Base-by-base conservation (phyloP, 2,329 filamentous ascomycete genomes). In the Aureobasidium sp. region DNA sequence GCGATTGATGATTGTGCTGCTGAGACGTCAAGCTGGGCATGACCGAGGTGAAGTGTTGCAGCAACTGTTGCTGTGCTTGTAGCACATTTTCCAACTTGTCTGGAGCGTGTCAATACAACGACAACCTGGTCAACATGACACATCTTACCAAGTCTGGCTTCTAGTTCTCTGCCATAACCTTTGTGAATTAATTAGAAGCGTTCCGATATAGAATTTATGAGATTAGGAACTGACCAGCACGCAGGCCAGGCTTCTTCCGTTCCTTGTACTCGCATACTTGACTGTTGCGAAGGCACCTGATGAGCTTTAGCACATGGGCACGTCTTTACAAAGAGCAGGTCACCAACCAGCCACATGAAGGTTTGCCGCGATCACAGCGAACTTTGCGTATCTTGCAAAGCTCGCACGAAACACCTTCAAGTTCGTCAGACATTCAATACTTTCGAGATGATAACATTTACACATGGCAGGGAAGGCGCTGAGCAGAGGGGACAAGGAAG, bases 341-440 rank as follows among this genome's bases (percentile, higher is more conserved):
- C 6, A 45, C 51, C 10, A 29, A 53, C 84, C 84, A 87, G 19
- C 83, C 83, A 67, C 84, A 87, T n/a, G 81, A 80, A 1, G 86
- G 86, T 62, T 88, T 84, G 4, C 82, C 83, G 30, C 87, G 80
- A 68, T 90, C 86, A 68, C 85, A 87, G 76, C 86, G 86, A 16
- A 66, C 63, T 62, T 68, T 91, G 72, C 87, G 76, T 68, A 86
- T 83, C 70, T 90, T 90, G 73, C 86, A 89, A 48, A 86, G 76
- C 70, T 90, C 87, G 64, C 87, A 80, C 62, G 74, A 77, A 29
- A 79, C 77, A 45, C 70, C 51, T 53, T 53, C 51, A 16, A 3
- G 32, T 24, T 37, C 32, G 51, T 53, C 51, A 53, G 51, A 53
- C 41, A 53, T 53, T 16, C 32, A 39, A 25, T 22, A 17, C 11